Evolutionary conservation across 306 rosid species (phyloP), one percentile per base, ranked within the genome.

Genomic region (Castanea crenata): DNA sequence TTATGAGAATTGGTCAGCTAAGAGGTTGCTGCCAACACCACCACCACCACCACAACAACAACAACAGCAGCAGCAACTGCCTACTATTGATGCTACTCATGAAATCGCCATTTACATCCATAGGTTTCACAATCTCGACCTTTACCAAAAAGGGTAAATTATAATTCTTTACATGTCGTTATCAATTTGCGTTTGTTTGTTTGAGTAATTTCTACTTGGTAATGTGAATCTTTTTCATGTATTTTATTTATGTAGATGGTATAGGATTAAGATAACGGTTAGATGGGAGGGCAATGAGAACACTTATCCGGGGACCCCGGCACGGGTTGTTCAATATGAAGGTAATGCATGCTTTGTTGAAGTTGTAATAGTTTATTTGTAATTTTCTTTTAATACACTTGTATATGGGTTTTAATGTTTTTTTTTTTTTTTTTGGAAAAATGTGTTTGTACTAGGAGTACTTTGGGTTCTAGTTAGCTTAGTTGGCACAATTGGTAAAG

Each of bases 51-150:
- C 31, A 29, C 31, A 3, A 29, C 46, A 7, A 7, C 46, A 38
- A 38, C 46, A 38, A 7, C 46, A 35, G 0, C 44, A 35, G 46
- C 46, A 81, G 83, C 94, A 89, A 20, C 80, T 81, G 72, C 82
- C 86, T 73, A 74, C 86, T 91, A 81, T 88, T 68, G 94, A 91
- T 77, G 86, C 93, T 71, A 87, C 86, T 64, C 94, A 91, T 14
- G 98, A 93, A 87, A 84, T 93, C 76, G 97, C 98, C 25, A 57
- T 93, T 83, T 93, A 91, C 92, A 87, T 93, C 57, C 98, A 91
- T 80, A 88, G 94, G 84, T 89, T 93, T 77, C 98, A 93, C 89
- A 93, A 93, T 86, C 93, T 93, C 16, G 97, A 93, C 88, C 98
- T 93, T 76, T 93, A 91, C 78, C 93, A 88, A 77, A 94, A 93